Evolutionary conservation across 192 early-diverging fungal species (phyloP).

Genomic region (Backusella macrospora): DNA sequence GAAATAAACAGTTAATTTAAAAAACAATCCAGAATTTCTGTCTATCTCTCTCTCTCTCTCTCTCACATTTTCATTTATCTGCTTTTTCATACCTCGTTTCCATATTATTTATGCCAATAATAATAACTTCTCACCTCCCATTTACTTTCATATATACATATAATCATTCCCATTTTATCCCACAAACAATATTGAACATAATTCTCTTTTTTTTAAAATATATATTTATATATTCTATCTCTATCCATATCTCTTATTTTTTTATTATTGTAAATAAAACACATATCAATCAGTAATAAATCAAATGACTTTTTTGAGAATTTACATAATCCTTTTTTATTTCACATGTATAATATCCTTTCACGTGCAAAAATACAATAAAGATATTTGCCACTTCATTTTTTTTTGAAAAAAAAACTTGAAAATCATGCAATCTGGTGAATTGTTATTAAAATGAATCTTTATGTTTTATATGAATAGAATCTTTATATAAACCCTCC

Average conservation of each 20-base stretch:
- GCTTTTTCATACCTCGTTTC: no score
- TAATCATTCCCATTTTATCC: neutral
- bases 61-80: no score
- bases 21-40: no score
- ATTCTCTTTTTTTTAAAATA: neutral
- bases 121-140: neutral
- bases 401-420: neutral
- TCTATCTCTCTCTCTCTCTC: no score
- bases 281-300: neutral
- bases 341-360: neutral
- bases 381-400: neutral
- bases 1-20: no score
- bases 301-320: neutral
- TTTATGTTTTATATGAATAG: no score
- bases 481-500: no score
- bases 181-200: slow-evolving; percentile 8
- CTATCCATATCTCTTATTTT: neutral
- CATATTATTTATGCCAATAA: no score
- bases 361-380: neutral
- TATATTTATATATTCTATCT: neutral
- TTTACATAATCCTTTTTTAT: neutral
- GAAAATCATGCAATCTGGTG: neutral
- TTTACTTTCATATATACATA: neutral
- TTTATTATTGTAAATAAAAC: slow-evolving; percentile 9
- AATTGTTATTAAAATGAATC: neutral